Conservation (phyloP, 805 yeast genomes). For the Wickerhamomyces pijperi region DNA sequence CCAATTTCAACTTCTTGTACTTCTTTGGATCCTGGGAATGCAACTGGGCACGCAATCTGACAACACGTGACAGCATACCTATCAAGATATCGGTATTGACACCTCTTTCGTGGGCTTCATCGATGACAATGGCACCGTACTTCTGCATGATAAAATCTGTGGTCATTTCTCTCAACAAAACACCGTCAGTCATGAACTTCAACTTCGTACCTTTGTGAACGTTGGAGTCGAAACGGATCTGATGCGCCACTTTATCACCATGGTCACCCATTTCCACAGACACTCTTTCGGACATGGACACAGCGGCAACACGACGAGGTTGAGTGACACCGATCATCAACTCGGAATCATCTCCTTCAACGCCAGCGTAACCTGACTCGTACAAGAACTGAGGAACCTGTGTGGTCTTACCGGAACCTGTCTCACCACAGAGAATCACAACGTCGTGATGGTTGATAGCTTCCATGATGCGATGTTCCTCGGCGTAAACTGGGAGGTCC, state of each 20-base stretch:
- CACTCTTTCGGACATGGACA: slow-evolving; percentile 81
- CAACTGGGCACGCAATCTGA: slow-evolving; percentile 54
- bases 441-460: slow-evolving; percentile 89
- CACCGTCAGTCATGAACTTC: slow-evolving; percentile 94
- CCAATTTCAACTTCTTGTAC: slow-evolving; percentile 59
- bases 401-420: slow-evolving; percentile 98
- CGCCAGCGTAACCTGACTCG: slow-evolving; percentile 81
- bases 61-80: slow-evolving; percentile 86
- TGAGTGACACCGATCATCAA: slow-evolving; percentile 93
- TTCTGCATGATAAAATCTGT: slow-evolving; percentile 68
- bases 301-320: slow-evolving; percentile 91
- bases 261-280: slow-evolving; percentile 66
- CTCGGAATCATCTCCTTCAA: slow-evolving; percentile 29
- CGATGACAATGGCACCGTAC: slow-evolving; percentile 81
- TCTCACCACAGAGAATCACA: slow-evolving; percentile 89
- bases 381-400: slow-evolving; percentile 94
- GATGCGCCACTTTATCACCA: slow-evolving; percentile 62
- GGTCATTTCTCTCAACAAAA: slow-evolving; percentile 85
- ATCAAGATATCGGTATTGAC: slow-evolving; percentile 91
- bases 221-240: slow-evolving; percentile 70
- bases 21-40: slow-evolving; percentile 33
- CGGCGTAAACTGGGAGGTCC: slow-evolving; percentile 78
- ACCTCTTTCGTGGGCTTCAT: slow-evolving; percentile 97
- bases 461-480: slow-evolving; percentile 91
- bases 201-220: slow-evolving; percentile 54